Evolutionary conservation across 2,329 filamentous ascomycete species (phyloP).

Genomic region (Nectriaceae sp.): DNA sequence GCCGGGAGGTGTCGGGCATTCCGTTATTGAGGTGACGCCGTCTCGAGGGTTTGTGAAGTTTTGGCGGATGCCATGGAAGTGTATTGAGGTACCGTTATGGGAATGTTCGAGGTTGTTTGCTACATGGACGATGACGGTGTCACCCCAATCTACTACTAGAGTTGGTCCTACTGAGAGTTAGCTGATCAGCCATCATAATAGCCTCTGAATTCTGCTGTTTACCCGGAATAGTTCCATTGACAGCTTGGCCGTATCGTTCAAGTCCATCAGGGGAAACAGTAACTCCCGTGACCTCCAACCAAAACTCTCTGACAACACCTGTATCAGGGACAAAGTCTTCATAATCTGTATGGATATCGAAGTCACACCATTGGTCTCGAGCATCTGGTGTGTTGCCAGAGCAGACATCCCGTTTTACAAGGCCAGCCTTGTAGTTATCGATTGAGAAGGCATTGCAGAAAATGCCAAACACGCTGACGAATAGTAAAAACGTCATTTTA

Average conservation of each 20-base stretch:
- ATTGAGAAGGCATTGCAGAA: neutral
- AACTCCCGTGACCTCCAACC: slow-evolving; percentile 42
- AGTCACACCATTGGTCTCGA: slow-evolving; percentile 48
- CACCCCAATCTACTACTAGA: slow-evolving; percentile 55
- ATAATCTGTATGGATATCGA: slow-evolving; percentile 51
- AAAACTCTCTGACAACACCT: slow-evolving; percentile 52
- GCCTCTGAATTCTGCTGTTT: neutral
- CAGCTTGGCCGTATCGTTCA: slow-evolving; percentile 40
- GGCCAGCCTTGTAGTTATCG: neutral
- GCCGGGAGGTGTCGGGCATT: slow-evolving; percentile 42
- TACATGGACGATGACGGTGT: slow-evolving; percentile 53
- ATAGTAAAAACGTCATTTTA: neutral
- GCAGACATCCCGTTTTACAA: slow-evolving; percentile 5
- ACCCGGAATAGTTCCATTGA: slow-evolving; percentile 56
- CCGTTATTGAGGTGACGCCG: slow-evolving; percentile 53
- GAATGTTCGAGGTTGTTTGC: slow-evolving; percentile 45
- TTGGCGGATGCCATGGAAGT: slow-evolving; percentile 65
- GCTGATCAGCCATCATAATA: neutral
- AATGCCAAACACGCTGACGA: neutral
- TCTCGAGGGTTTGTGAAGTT: slow-evolving; percentile 55
- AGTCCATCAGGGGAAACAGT: slow-evolving; percentile 49
- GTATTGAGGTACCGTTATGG: slow-evolving; percentile 61
- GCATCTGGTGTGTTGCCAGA: slow-evolving; percentile 34
- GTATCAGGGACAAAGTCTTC: slow-evolving; percentile 44
- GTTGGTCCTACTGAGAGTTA: slow-evolving; percentile 51